Evolutionary conservation across 2,329 filamentous ascomycete species (phyloP).

Genomic region (Botryotinia globosa): DNA sequence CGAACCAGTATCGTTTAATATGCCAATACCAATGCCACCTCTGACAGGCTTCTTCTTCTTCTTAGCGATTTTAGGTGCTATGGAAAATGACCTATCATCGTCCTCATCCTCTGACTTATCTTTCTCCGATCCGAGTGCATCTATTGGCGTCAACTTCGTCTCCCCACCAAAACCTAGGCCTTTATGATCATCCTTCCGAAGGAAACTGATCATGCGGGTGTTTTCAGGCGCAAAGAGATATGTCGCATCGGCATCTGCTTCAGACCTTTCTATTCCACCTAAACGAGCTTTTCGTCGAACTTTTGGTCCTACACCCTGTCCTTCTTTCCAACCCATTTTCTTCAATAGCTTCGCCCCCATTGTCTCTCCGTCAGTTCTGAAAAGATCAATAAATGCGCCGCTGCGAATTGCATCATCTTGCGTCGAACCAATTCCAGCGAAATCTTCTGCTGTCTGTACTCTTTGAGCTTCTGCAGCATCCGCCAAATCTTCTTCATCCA

Average conservation of each 20-base stretch:
- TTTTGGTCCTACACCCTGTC: slow-evolving; percentile 89
- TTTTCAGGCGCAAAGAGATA: slow-evolving; percentile 88
- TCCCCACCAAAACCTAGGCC: slow-evolving; percentile 68
- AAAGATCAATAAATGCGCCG: slow-evolving; percentile 64
- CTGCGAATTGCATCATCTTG: slow-evolving; percentile 51
- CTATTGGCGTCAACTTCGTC: slow-evolving; percentile 46
- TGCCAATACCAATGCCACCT: slow-evolving; percentile 79
- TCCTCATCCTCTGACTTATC: slow-evolving; percentile 47
- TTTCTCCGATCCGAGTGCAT: slow-evolving; percentile 33
- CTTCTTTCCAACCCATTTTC: slow-evolving; percentile 94
- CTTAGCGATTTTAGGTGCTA: slow-evolving; percentile 25
- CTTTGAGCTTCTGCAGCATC: slow-evolving; percentile 77
- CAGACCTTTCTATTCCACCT: slow-evolving; percentile 44
- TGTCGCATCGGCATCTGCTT: slow-evolving; percentile 43
- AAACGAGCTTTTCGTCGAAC: slow-evolving; percentile 71
- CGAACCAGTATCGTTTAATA: slow-evolving; percentile 89
- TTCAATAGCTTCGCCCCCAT: slow-evolving; percentile 83
- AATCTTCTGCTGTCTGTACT: slow-evolving; percentile 69
- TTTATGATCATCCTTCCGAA: slow-evolving; percentile 64
- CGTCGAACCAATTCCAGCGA: slow-evolving; percentile 72
- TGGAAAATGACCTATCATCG: slow-evolving; percentile 37
- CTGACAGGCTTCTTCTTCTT: slow-evolving; percentile 53
- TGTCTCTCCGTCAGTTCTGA: slow-evolving; percentile 72
- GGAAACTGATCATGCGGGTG: slow-evolving; percentile 63
- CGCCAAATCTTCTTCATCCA: slow-evolving; percentile 94